A percentile compares a stretch with the other conserved stretches of the same genome.
Conservation (phyloP, 306 rosid genomes). For the Prunus kanzakura region DNA sequence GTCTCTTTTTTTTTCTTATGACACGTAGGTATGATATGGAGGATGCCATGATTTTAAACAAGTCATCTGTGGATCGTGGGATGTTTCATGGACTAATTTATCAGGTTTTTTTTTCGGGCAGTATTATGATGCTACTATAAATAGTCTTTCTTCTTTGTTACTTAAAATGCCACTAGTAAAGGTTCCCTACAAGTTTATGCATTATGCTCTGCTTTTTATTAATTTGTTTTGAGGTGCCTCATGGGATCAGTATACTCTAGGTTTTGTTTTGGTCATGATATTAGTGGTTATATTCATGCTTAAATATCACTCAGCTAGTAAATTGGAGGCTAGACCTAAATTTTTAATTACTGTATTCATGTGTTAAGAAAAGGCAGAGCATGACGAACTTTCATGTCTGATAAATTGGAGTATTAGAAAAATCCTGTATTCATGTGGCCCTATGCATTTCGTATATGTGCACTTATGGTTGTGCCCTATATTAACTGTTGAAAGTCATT, state of each 20-base stretch:
- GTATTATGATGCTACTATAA: neutral
- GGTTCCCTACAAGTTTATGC: no score
- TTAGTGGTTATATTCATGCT: neutral
- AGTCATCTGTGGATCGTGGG: constrained; percentile 97
- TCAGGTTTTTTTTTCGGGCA: constrained; percentile 52
- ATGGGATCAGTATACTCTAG: neutral
- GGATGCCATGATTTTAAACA: constrained; percentile 96
- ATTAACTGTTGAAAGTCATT: neutral
- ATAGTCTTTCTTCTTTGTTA: neutral
- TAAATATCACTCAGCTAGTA: no score
- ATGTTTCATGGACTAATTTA: constrained; percentile 92
- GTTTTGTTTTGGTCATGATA: neutral
- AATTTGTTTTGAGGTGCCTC: neutral
- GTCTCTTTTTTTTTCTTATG: constrained; percentile 14
- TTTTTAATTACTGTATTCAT: neutral
- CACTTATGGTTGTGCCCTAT: neutral
- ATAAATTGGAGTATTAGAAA: neutral
- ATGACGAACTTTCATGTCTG: neutral
- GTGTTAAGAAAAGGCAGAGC: neutral
- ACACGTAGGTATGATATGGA: constrained; percentile 87
- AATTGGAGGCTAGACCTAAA: no score
- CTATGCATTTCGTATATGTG: neutral
- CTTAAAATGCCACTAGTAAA: neutral
- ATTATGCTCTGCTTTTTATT: neutral
- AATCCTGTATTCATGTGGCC: neutral